Conservation (phyloP, 208 protist genomes). For the Trypanosoma vivax region DNA sequence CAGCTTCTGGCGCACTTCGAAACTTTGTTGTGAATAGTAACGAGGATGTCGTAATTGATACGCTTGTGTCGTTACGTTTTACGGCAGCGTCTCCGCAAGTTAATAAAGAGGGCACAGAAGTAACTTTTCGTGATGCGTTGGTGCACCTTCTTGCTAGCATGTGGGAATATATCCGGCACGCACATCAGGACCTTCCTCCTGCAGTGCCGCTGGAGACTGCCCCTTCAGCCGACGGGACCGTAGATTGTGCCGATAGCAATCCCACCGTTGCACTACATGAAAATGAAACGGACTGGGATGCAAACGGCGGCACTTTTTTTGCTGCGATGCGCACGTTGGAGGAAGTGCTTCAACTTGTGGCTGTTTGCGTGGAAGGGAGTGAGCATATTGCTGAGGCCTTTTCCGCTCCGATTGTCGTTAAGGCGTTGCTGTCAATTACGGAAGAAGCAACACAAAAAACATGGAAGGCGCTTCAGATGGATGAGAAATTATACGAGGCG, state of each 20-base stretch:
- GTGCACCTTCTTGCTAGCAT: constrained; percentile 20
- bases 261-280: not conserved
- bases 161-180: constrained; percentile 30
- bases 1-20: constrained; percentile 51
- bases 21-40: constrained; percentile 56
- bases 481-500: constrained; percentile 10
- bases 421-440: constrained; percentile 30
- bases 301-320: constrained; percentile 23
- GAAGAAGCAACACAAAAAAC: constrained; percentile 21
- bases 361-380: constrained; percentile 43
- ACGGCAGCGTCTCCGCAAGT: not conserved
- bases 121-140: constrained; percentile 25
- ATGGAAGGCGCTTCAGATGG: constrained; percentile 35
- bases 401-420: constrained; percentile 15
- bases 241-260: not conserved
- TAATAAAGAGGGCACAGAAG: not conserved
- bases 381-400: constrained; percentile 38
- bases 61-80: constrained; percentile 14
- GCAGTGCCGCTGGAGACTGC: constrained; percentile 14
- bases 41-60: constrained; percentile 50
- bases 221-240: not conserved
- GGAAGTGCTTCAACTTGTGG: constrained; percentile 40
- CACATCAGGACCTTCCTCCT: constrained; percentile 16
- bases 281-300: not conserved
- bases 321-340: constrained; percentile 32